Evolutionary conservation across 768 basidiomycete species (phyloP), one percentile per base, ranked within the genome.

Genomic region (Botryobasidium botryosum): DNA sequence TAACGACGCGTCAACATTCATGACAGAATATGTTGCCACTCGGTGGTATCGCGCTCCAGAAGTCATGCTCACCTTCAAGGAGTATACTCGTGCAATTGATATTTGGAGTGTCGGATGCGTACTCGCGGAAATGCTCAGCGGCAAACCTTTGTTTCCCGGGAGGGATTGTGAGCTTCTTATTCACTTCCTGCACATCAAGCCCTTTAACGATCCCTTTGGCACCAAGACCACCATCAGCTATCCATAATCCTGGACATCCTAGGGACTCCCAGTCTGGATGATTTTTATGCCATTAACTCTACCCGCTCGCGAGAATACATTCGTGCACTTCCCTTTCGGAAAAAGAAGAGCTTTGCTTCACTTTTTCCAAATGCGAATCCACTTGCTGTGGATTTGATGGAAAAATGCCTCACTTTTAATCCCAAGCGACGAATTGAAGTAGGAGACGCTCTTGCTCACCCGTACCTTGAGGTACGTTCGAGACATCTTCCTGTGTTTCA

Each of bases 21-120:
- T 91, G 87, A 92, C 87, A 1, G 85, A 88, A 75, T 92, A 91
- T 56, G 94, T 99, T 40, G 92, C 94, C 2, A 97, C 94, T 21
- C 70, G 94, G 53, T 99, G 94, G 94, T 99, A 97, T 58, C 77
- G 94, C 29, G 94, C 94, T 0, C 94, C 94, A 0, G 94, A 99
- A 61, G 91, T 99, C 65, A 99, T 99, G 94, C 70, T 99, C 42
- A 94, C 90, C 7, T 97, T 96, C 70, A 92, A 94, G 59, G 83
- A 94, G 60, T 99, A 99, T 64, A 92, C 91, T 42, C 72, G 74
- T 27, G 80, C 80, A 0, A 82, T 86, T 59, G 83, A 86, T 51
- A 71, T 87, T 58, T 88, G 84, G 85, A 77, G 75, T 47, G 82
- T 86, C 17, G 81, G 84, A 1, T 87, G 84, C 56, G 77, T 86